A percentile compares a stretch with the other conserved stretches of the same genome.
Evolutionary conservation across 1,284 basidiomycete species (phyloP).

Genomic region (Caloboletus firmus): DNA sequence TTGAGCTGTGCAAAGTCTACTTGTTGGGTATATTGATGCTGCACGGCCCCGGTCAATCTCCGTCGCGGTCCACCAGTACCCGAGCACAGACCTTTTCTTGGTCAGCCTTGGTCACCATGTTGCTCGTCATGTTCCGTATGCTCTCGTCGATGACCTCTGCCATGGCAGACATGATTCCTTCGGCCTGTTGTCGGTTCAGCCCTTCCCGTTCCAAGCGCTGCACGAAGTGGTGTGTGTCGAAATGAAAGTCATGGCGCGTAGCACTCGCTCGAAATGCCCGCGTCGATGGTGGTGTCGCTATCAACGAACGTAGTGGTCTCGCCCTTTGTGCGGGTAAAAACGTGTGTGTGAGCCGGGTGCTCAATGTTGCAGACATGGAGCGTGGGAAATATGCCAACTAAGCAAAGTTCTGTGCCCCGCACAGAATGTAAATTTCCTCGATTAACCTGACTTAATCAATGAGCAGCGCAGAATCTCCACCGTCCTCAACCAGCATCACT

Average conservation of each 20-base stretch:
- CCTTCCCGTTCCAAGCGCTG: slow-evolving; percentile 86
- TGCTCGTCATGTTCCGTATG: slow-evolving; percentile 89
- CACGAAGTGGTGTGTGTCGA: slow-evolving; percentile 94
- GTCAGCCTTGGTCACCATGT: slow-evolving; percentile 91
- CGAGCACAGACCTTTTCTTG: slow-evolving; percentile 79
- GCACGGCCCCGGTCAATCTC: slow-evolving; percentile 13
- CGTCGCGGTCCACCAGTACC: neutral
- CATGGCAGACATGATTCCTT: slow-evolving; percentile 93
- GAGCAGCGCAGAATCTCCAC: too few species aligned
- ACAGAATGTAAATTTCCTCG: too few species aligned
- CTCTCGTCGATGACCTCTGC: slow-evolving; percentile 95
- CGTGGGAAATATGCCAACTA: slow-evolving; percentile 14
- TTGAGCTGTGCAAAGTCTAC: slow-evolving; percentile 98
- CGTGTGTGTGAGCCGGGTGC: slow-evolving; percentile 5
- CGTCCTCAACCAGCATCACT: too few species aligned
- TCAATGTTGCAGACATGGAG: slow-evolving; percentile 14
- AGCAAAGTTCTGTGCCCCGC: too few species aligned
- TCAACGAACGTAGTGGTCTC: slow-evolving; percentile 5
- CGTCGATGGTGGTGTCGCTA: neutral
- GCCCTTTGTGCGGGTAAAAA: slow-evolving; percentile 5
- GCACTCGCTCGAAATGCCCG: slow-evolving; percentile 28
- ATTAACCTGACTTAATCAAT: too few species aligned
- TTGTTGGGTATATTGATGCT: slow-evolving; percentile 95
- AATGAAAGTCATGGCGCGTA: slow-evolving; percentile 61
- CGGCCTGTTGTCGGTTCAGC: slow-evolving; percentile 83